Evolutionary conservation across 331 rosid genomes (phyloP), one percentile per base, ranked within the genome.

Genomic region (Arachis monticola): DNA sequence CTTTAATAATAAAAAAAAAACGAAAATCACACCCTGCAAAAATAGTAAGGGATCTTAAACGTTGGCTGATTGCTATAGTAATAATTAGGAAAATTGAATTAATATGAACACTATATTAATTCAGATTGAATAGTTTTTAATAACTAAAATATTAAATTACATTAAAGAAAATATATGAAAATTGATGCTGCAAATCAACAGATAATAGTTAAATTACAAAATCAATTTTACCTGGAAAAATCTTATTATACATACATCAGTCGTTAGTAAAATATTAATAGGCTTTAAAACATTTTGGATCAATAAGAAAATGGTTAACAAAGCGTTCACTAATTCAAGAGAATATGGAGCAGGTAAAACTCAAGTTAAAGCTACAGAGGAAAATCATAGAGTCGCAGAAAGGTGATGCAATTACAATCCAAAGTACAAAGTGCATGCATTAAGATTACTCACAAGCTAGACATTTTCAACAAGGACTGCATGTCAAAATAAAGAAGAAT

Each of bases 91-190:
- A 72, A 72, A 27, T 12, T 59, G 45, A 12, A 44, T 5, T 11
- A 42, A 17, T 44, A n/a, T 17, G 51, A 65, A 7, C 8, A 32
- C 38, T 12, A 68, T 51, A 67, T n/a, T 13, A 52, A 64, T 67
- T 41, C 45, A 41, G 45, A 46, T 9, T 22, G 27, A 3, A 59
- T 30, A 55, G 27, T n/a, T 59, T 64, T 64, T 32, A 40, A 32
- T 9, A 12, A 41, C 38, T 14, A 64, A 64, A 42, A 64, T 72
- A 59, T 45, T 72, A 53, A 72, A 59, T 12, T 27, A 58, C 10
- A 60, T 45, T 30, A 48, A 48, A 48, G 53, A 48, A 48, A 48
- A 48, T 10, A 48, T 48, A 48, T 48, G 5, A 51, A 51, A 5
- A 4, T 3, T 51, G 56, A 51, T 51, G 56, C 14, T 51, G 56